Evolutionary conservation across 805 yeast genomes (phyloP), one percentile per base, ranked within the genome.

Genomic region (Wickerhamiella kazuoi): DNA sequence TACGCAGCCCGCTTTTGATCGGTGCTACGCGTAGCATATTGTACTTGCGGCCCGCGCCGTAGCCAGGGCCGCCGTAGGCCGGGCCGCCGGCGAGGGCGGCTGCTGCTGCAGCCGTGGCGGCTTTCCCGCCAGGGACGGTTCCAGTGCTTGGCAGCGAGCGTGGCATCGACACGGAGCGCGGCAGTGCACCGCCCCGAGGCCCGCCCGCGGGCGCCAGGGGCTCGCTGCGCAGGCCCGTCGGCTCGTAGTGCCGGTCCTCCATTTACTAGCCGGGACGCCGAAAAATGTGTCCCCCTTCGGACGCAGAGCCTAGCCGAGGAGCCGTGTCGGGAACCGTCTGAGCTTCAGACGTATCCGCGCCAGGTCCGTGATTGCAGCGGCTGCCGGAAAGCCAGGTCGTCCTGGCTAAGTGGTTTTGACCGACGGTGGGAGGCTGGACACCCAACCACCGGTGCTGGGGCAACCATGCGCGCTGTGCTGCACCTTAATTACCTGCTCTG

Each of bases 1-100:
- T n/a, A 3, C 39, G 39, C 29, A 29, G 34, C 17, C 39, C 39
- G 16, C 20, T 19, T 18, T 36, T 36, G 30, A 30, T 29, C 30
- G 20, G 14, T n/a, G 34, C 8, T 16, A 3, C 15, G 7, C 30
- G 28, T 15, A 16, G 39, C 28, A 16, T 16, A 18, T 21, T 20
- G n/a, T n/a, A n/a, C n/a, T n/a, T n/a, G n/a, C n/a, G n/a, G n/a
- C n/a, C n/a, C n/a, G n/a, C n/a, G n/a, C n/a, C n/a, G n/a, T n/a
- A n/a, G n/a, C n/a, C n/a, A n/a, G n/a, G n/a, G n/a, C n/a, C n/a
- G n/a, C n/a, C n/a, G n/a, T n/a, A n/a, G n/a, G n/a, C n/a, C n/a
- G n/a, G n/a, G n/a, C n/a, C n/a, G n/a, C n/a, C n/a, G n/a, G n/a
- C n/a, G n/a, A n/a, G n/a, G n/a, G n/a, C n/a, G n/a, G n/a, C n/a